Base-by-base conservation (phyloP, 169 alveolate species). In the Condylostoma magnum region DNA sequence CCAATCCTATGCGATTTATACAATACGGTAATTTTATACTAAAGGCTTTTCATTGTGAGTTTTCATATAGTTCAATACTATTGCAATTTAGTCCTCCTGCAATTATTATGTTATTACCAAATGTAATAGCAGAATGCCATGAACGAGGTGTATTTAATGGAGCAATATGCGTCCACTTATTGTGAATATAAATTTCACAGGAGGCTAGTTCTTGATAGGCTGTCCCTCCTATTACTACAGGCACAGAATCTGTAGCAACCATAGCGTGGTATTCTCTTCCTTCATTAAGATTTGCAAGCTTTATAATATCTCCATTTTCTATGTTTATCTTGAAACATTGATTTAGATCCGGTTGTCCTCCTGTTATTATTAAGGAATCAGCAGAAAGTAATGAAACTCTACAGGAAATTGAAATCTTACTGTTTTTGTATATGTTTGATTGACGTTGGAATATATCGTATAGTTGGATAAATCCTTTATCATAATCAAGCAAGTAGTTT, bases 221-320 rank as follows among this genome's bases (percentile, higher is more conserved):
- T 5, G 28, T 33, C 2, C 69, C 69, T 25, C 69, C 69, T n/a
- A n/a, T n/a, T n/a, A n/a, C n/a, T n/a, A n/a, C n/a, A n/a, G n/a
- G n/a, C n/a, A n/a, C n/a, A n/a, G n/a, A n/a, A n/a, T n/a, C n/a
- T 31, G 53, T 33, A 18, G 53, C 69, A 18, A 28, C 15, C 25
- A 57, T 18, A 20, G 69, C 25, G 5, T 57, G 69, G 5, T 57
- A 57, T 36, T 57, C 69, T 57, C 69, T 57, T 6, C 31, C 69
- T 36, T 57, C 69, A 33, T 18, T 20, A 22, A 57, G n/a, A 57
- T 57, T 34, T 18, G 20, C 51, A 0, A 15, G 52, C 4, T 37
- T 57, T 2, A 34, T 28, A 18, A 57, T 15, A 12, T 28, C 46
- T 33, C 51, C 51, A 34, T 22, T 18, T 34, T 28, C 48, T 33